Base-by-base conservation (phyloP, 169 alveolate species). In the Plasmodium relictum region DNA sequence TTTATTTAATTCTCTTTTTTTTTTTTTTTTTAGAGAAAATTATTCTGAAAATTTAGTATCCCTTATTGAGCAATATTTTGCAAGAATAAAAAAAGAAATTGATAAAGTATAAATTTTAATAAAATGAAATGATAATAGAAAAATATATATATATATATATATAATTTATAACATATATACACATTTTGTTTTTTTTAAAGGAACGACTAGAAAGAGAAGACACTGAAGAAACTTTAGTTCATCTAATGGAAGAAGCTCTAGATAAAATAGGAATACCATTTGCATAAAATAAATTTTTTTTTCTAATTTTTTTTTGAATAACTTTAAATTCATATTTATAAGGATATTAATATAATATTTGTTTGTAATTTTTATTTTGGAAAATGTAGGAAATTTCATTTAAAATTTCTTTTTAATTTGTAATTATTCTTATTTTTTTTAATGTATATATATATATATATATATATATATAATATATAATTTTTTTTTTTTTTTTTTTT, bases 191-290 rank as follows among this genome's bases (percentile, higher is more conserved):
- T 12, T 48, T 48, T n/a, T 78, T 44, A 65, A 63, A 78, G 89
- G 89, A 78, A 41, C 61, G 89, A 14, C 71, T 78, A 16, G 89
- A 78, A 78, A 50, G 89, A 54, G 78, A 78, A 50, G 89, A 78
- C 70, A 78, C 89, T 18, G 83, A 80, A 54, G 83, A 80, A 56
- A 65, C 90, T 6, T 63, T 68, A 41, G 90, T 80, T 41, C 73
- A 80, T 42, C 68, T 80, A n/a, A 80, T 80, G 90, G 90, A 80
- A n/a, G 90, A 68, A 16, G 83, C 90, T 22, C 45, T 80, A 45
- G 90, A 80, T 68, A 68, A 68, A 80, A 80, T 68, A 12, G 90
- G 80, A n/a, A 68, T 80, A 20, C 90, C 90, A 8, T 69, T 68
- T 71, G 83, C 80, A 80, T 80, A 62, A 80, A 68, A 26, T 52